A percentile compares a stretch with the other conserved stretches of the same genome.
These are phyloP conservation scores for Pseudocercospora crystallina DNA, from an alignment of 2,329 filamentous ascomycete genomes.

Conservation along the genomic window DNA sequence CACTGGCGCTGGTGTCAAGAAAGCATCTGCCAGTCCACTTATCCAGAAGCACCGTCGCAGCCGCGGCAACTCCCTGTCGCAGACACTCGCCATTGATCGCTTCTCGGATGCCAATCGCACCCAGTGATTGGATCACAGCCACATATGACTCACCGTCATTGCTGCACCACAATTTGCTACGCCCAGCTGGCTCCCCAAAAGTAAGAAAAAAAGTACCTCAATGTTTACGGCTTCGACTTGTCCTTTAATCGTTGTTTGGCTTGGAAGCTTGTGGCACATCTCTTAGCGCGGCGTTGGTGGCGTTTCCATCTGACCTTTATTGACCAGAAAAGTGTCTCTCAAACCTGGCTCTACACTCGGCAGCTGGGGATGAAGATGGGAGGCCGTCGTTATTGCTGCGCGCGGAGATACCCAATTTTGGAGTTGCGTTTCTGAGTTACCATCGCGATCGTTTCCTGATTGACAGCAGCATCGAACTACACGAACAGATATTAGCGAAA, in stretches of 20 bases:
- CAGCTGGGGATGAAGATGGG: constrained; percentile 15
- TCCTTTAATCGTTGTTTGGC: constrained; percentile 1
- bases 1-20: constrained; percentile 31
- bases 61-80: constrained; percentile 22
- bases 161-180: constrained; percentile 2
- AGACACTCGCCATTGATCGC: constrained; percentile 21
- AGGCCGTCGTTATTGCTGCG: constrained; percentile 13
- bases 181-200: constrained; percentile 3
- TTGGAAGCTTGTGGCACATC: constrained; percentile 4
- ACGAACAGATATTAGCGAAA: neutral
- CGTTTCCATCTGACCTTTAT: constrained; percentile 11
- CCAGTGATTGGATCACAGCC: neutral
- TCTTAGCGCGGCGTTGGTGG: constrained; percentile 25
- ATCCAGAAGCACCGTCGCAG: constrained; percentile 24
- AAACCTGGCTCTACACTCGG: neutral
- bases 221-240: constrained; percentile 11
- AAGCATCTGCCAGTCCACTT: constrained; percentile 22
- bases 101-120: constrained; percentile 10
- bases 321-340: constrained; percentile 1
- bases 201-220: constrained; percentile 1
- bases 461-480: too few species aligned
- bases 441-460: too few species aligned
- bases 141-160: constrained; percentile 2
- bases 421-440: neutral
- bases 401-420: constrained; percentile 18